These are phyloP conservation scores for Neurospora discreta DNA, from an alignment of 495 filamentous ascomycete species.

Conservation along the genomic window DNA sequence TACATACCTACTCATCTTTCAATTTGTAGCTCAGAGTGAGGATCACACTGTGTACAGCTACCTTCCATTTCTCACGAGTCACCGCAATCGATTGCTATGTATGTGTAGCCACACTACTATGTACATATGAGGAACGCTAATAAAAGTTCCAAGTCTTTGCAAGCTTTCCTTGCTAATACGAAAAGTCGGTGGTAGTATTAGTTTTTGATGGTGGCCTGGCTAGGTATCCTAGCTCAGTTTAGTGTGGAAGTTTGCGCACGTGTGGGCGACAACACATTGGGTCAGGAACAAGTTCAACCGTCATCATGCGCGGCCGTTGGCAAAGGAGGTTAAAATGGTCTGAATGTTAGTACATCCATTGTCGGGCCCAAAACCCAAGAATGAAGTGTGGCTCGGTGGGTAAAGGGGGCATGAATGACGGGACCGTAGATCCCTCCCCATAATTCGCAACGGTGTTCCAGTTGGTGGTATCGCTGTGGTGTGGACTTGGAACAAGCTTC, in stretches of 20 bases:
- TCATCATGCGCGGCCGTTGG: neutral
- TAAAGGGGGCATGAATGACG: neutral
- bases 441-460: neutral
- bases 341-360: neutral
- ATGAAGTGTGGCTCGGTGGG: neutral
- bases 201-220: too few relatives aligned
- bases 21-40: neutral
- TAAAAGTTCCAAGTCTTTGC: neutral
- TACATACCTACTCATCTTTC: neutral
- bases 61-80: neutral
- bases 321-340: neutral
- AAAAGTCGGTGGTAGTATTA: neutral
- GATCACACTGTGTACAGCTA: neutral
- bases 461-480: neutral
- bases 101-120: too few relatives aligned
- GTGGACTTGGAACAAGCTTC: neutral
- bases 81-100: neutral
- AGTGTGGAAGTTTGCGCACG: neutral
- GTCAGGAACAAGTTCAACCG: neutral
- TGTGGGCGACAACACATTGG: neutral
- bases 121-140: neutral
- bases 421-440: neutral
- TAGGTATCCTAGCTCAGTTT: neutral
- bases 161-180: neutral
- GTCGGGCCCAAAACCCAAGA: neutral